phyloP scores from a whole-genome alignment of 176 grass and related monocot genomes.

The Zoysia japonica region DNA sequence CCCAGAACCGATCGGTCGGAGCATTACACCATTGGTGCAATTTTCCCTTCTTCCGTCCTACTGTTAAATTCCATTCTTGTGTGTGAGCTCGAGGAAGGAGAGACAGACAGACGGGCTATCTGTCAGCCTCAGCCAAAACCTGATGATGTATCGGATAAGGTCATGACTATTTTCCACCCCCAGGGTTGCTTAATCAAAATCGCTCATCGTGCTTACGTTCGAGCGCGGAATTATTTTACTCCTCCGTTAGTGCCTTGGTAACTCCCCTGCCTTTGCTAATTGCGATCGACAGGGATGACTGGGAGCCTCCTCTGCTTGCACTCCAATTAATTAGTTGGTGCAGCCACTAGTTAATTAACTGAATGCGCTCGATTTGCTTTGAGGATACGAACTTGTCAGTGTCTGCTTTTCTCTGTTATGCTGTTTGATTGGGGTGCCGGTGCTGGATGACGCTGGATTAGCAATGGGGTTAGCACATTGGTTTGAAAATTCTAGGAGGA shows the following conservation, averaged over 20 bases:
- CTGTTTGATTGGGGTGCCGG: not conserved
- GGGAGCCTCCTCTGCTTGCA: not conserved
- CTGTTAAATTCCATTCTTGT: no score
- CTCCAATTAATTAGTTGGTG: not conserved
- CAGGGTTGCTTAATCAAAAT: no score
- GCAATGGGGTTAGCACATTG: not conserved
- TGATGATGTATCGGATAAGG: no score
- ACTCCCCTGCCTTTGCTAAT: no score
- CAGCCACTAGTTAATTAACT: slow-evolving; percentile 37
- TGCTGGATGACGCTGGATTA: not conserved
- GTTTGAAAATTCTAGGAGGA: not conserved
- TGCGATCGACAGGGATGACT: not conserved
- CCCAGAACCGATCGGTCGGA: not conserved
- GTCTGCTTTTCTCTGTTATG: not conserved
- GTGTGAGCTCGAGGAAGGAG: no score
- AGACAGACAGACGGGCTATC: no score
- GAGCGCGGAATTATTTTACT: no score
- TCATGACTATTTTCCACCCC: no score
- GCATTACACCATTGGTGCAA: not conserved
- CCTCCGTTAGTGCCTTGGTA: no score
- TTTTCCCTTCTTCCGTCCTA: not conserved
- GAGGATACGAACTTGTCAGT: not conserved
- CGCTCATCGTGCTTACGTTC: no score
- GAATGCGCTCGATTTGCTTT: slow-evolving; percentile 23
- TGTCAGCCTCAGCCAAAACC: no score